Percentiles rank a stretch among this genome's conserved stretches.
Evolutionary conservation across 1,284 basidiomycete species (phyloP).

Genomic region (Ceratobasidium sp.): DNA sequence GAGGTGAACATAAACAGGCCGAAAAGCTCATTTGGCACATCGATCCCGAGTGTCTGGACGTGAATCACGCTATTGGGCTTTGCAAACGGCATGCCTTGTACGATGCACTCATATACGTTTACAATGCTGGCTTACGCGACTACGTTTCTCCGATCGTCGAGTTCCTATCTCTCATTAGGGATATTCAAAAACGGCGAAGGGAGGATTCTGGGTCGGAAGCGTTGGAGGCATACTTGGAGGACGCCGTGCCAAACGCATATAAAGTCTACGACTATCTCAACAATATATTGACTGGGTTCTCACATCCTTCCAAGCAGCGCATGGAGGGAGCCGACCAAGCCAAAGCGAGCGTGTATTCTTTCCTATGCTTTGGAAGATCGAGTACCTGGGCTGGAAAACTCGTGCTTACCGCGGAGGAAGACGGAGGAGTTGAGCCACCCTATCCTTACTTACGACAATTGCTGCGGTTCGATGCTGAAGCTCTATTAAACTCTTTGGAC

Average conservation of each 20-base stretch:
- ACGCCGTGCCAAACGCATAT: conserved; percentile 76
- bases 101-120: conserved; percentile 94
- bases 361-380: conserved; percentile 83
- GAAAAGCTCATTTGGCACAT: conserved; percentile 96
- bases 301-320: conserved; percentile 70
- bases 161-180: conserved; percentile 76
- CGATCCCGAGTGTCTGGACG: conserved; percentile 86
- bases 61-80: conserved; percentile 88
- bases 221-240: conserved; percentile 58
- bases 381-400: conserved; percentile 81
- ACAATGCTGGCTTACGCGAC: conserved; percentile 85
- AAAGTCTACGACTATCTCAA: conserved; percentile 94
- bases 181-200: conserved; percentile 62
- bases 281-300: conserved; percentile 79
- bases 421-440: conserved; percentile 72
- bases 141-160: conserved; percentile 89
- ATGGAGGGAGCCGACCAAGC: conserved; percentile 68
- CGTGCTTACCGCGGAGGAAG: conserved; percentile 72
- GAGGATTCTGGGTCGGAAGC: conserved; percentile 48
- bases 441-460: conserved; percentile 89
- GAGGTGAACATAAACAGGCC: conserved; percentile 73
- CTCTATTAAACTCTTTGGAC: conserved; percentile 91
- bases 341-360: conserved; percentile 73
- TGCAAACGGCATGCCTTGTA: conserved; percentile 85
- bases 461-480: conserved; percentile 89